phyloP scores from a whole-genome alignment of 2,329 filamentous ascomycete genomes.

The Fusarium guadeloupense region DNA sequence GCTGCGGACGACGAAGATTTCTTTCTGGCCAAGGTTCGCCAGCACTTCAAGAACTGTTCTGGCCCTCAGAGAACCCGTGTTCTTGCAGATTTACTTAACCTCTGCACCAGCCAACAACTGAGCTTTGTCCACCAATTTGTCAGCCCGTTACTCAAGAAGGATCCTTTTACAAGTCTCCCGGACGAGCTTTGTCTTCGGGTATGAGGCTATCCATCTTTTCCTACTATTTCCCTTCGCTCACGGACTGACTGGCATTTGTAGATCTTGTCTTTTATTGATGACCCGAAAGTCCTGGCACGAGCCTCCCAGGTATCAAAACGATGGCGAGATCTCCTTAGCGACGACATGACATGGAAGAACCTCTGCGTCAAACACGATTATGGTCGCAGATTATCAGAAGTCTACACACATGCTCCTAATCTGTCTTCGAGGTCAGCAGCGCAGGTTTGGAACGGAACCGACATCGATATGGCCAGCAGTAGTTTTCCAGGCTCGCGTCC shows the following conservation, averaged over 20 bases:
- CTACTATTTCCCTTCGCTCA: neutral
- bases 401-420: constrained; percentile 49
- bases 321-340: constrained; percentile 92
- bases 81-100: constrained; percentile 86
- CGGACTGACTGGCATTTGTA: constrained; percentile 50
- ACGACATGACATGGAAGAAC: constrained; percentile 98
- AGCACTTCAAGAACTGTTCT: constrained; percentile 81
- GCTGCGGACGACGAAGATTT: constrained; percentile 84
- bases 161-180: constrained; percentile 90
- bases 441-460: constrained; percentile 45
- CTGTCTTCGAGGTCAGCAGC: constrained; percentile 45
- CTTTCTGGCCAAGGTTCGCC: constrained; percentile 80
- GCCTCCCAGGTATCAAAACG: constrained; percentile 95
- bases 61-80: constrained; percentile 81
- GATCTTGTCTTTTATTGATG: constrained; percentile 96
- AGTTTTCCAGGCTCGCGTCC: constrained; percentile 58
- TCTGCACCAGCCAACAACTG: constrained; percentile 93
- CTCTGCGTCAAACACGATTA: constrained; percentile 97
- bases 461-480: constrained; percentile 49
- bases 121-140: constrained; percentile 98
- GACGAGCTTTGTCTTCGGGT: constrained; percentile 92
- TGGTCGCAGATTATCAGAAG: constrained; percentile 66
- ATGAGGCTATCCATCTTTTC: constrained; percentile 49
- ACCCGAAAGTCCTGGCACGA: constrained; percentile 90
- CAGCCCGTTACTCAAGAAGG: constrained; percentile 91